phyloP scores from a whole-genome alignment of 768 basidiomycete species.

The Tremella yokohamensis region DNA sequence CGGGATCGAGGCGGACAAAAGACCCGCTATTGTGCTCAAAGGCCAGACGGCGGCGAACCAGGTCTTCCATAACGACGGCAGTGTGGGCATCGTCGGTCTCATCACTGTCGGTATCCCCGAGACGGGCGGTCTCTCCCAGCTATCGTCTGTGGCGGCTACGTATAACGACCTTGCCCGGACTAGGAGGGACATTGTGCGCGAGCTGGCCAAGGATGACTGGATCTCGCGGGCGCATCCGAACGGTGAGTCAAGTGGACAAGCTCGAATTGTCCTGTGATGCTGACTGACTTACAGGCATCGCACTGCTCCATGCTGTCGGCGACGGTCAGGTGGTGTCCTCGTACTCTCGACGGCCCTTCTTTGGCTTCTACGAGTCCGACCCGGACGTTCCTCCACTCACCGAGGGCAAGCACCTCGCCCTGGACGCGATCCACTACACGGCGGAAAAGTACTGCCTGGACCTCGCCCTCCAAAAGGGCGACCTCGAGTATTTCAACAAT shows the following conservation, averaged over 20 bases:
- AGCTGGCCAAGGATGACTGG: slow-evolving; percentile 25
- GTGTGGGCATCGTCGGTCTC: slow-evolving; percentile 20
- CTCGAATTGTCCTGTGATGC: no score
- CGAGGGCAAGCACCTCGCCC: slow-evolving; percentile 25
- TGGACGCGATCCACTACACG: slow-evolving; percentile 32
- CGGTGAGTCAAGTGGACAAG: no score
- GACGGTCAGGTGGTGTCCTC: slow-evolving; percentile 14
- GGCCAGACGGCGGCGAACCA: slow-evolving; percentile 29
- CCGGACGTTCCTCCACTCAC: slow-evolving; percentile 18
- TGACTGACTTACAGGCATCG: background rate
- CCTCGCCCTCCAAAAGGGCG: slow-evolving; percentile 26
- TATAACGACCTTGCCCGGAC: slow-evolving; percentile 25
- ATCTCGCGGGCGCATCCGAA: slow-evolving; percentile 4
- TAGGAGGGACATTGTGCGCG: slow-evolving; percentile 23
- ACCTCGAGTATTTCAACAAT: slow-evolving; percentile 34
- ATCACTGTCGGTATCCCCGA: slow-evolving; percentile 28
- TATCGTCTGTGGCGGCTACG: slow-evolving; percentile 25
- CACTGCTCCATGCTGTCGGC: slow-evolving; percentile 8
- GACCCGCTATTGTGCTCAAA: slow-evolving; percentile 29
- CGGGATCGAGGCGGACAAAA: slow-evolving; percentile 21
- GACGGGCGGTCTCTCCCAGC: slow-evolving; percentile 27
- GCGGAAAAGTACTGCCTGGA: slow-evolving; percentile 31
- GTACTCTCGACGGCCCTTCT: slow-evolving; percentile 30
- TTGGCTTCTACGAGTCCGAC: slow-evolving; percentile 29
- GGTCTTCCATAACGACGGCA: slow-evolving; percentile 29